Evolutionary conservation across 2,329 filamentous ascomycete genomes (phyloP), one percentile per base, ranked within the genome.

Genomic region (Triangularia verruculosa): DNA sequence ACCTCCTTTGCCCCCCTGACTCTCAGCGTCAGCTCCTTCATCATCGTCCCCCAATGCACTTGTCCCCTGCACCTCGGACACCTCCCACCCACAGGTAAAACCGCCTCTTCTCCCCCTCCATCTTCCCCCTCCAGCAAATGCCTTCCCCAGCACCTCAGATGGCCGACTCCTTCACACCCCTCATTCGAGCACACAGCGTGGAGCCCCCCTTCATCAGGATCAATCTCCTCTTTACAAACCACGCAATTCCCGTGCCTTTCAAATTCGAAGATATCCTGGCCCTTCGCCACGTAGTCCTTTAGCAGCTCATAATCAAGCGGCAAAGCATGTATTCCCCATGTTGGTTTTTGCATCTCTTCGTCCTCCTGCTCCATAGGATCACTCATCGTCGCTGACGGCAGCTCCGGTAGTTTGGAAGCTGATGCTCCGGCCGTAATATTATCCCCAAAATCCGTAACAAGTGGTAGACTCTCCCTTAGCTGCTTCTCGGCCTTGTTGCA

Each of bases 11-110:
- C 76, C 0, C 89, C 93, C 24, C 91, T 83, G 34, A 86, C 79
- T 30, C 94, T 83, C 57, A 97, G 77, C 58, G 84, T 95, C 69
- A 96, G 76, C 73, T 96, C 93, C 72, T 88, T 93, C 78, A 96
- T 89, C 77, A 97, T 85, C 56, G 90, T 85, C 0, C 82, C 80
- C 94, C 94, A 98, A 58, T 80, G 74, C 1, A 93, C 77, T 4
- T 79, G 75, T 0, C 80, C 79, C 1, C 81, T 76, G 72, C 94
- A 98, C 20, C 78, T 78, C 0, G 92, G 92, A 76, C 94, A 98
- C 1, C 71, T 75, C 2, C 92, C 93, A 32, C 80, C 73, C 1
- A 84, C 79, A 0, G 94, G 94, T 1, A 96, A 72, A 1, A 96
- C 70, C 2, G 78, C 75, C 3, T 77, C 75, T 0, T 54, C 51